Conservation (phyloP, 208 protist genomes). For the Crithidia fasciculata region DNA sequence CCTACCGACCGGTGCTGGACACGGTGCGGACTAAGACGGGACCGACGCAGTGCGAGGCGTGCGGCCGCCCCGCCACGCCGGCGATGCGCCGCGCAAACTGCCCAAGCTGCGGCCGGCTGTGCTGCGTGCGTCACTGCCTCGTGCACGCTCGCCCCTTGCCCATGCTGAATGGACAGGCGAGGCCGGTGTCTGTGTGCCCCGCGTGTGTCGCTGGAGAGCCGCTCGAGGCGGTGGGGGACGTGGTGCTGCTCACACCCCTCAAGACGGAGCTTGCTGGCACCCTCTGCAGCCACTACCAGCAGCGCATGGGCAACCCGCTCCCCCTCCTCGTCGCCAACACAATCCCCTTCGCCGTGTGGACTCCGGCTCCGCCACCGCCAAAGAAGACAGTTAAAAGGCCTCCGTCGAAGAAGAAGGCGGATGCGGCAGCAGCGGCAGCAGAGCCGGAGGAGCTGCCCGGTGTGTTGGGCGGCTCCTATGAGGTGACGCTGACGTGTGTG, state of each 20-base stretch:
- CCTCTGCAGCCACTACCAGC: conserved; percentile 56
- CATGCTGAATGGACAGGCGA: conserved; percentile 36
- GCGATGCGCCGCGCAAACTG: conserved; percentile 69
- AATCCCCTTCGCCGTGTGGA: conserved; percentile 32
- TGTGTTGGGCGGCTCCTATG: conserved; percentile 29
- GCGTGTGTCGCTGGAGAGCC: conserved; percentile 63
- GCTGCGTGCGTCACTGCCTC: conserved; percentile 62
- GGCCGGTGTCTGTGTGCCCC: conserved; percentile 47
- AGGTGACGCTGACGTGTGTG: conserved; percentile 29
- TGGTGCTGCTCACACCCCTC: conserved; percentile 63
- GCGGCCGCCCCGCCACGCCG: conserved; percentile 25
- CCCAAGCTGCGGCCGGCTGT: conserved; percentile 70
- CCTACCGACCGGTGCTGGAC: conserved; percentile 47
- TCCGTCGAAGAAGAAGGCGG: background rate
- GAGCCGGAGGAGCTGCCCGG: conserved; percentile 10
- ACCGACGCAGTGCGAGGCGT: conserved; percentile 34
- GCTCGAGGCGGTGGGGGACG: conserved; percentile 68
- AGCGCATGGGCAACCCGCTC: conserved; percentile 68
- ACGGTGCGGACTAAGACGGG: conserved; percentile 25
- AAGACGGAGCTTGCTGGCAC: conserved; percentile 75
- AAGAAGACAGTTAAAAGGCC: conserved; percentile 5
- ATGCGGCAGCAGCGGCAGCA: background rate
- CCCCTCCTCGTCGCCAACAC: conserved; percentile 39
- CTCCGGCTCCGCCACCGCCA: conserved; percentile 12
- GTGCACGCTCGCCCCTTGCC: conserved; percentile 59